Percentiles rank a stretch among this genome's conserved stretches.
Conservation (phyloP, 2,329 filamentous ascomycete species). For the Talaromyces funiculosus region DNA sequence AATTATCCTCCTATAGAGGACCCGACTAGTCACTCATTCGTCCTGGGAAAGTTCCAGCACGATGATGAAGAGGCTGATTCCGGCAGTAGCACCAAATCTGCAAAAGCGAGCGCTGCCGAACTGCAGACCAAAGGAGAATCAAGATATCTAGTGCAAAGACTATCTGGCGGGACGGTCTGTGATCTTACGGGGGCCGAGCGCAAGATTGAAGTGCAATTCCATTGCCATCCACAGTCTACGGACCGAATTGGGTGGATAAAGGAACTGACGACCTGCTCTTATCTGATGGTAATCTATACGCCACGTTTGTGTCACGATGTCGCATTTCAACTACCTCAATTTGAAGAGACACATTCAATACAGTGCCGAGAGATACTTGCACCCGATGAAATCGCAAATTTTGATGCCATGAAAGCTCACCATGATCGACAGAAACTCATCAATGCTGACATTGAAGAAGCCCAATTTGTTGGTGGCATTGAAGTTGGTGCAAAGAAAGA, state of each 20-base stretch:
- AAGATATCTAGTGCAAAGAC: constrained; percentile 76
- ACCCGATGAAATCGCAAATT: constrained; percentile 49
- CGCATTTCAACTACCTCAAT: constrained; percentile 75
- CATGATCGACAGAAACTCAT: constrained; percentile 28
- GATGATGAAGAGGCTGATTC: constrained; percentile 22
- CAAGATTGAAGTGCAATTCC: constrained; percentile 73
- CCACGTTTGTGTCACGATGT: constrained; percentile 81
- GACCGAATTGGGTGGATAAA: constrained; percentile 88
- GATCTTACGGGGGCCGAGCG: constrained; percentile 77
- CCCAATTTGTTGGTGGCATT: constrained; percentile 50
- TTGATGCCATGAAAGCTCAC: constrained; percentile 37
- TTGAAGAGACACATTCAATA: constrained; percentile 70
- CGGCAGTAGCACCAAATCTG: constrained; percentile 17
- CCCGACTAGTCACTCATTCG: constrained; percentile 66
- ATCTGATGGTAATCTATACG: constrained; percentile 89
- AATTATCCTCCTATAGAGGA: constrained; percentile 70
- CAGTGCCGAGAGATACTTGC: constrained; percentile 66
- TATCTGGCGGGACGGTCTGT: constrained; percentile 74
- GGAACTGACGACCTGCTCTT: constrained; percentile 83
- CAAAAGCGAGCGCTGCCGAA: constrained; percentile 49
- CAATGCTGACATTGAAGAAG: constrained; percentile 27
- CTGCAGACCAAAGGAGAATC: constrained; percentile 78
- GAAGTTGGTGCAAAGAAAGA: constrained; percentile 53
- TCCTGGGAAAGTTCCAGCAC: constrained; percentile 60
- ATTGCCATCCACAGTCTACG: constrained; percentile 69